Evolutionary conservation across 306 rosid species (phyloP), one percentile per base, ranked within the genome.

Genomic region (Cercis canadensis): DNA sequence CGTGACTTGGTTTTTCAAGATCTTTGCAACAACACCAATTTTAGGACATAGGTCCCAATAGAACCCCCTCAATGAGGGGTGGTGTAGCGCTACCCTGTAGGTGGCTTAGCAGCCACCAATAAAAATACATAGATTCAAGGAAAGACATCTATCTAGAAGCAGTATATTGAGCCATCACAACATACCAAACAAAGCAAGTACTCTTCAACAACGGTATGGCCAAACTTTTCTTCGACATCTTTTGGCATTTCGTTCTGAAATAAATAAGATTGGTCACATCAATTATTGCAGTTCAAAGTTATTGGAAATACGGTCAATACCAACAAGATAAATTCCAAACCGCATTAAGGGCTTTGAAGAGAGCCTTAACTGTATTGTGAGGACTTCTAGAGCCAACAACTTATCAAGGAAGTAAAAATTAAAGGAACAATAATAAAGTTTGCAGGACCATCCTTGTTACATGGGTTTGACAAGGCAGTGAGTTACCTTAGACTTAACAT

Each of bases 331-430:
- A 74, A 78, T 72, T 32, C 77, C 96, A 84, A 56, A 93, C 96
- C 56, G 86, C 94, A 76, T 90, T 93, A 44, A 93, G 94, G 14
- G 98, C 97, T 77, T 88, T 87, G 87, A 93, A 87, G 67, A 93
- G 81, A 47, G 96, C 97, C 86, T 87, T 93, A 13, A 93, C 86
- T 33, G 96, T 93, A 77, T 93, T 93, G 77, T 82, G 86, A 52
- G 97, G 96, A 81, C 90, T 93, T 74, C 92, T 84, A 51, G 96
- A 87, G 65, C 98, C 98, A 74, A 93, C 24, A 21, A 93, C 96
- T 97, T 93, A 62, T 72, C 70, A 82, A 55, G 24, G 61, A 47
- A 17, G 11, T n/a, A 16, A 39, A 68, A 47, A 46, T 79, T 69
- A 72, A 72, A 78, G 69, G 43, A n/a, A 57, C n/a, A n/a, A 54